Evolutionary conservation across 352 stramenopile species (phyloP), one percentile per base, ranked within the genome.

Genomic region (Pseudoperonospora humuli): DNA sequence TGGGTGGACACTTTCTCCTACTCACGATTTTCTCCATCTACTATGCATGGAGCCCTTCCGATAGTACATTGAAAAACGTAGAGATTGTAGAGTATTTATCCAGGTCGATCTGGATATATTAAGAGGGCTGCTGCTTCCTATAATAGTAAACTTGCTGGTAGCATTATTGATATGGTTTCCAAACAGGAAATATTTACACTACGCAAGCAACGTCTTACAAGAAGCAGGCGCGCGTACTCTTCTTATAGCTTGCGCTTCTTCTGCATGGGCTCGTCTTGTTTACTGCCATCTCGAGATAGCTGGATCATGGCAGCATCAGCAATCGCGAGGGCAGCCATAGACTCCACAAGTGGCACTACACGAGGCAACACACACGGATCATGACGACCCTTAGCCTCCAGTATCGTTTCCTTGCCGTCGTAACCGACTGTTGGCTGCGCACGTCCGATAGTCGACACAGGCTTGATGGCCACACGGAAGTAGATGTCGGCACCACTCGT

Each of bases 381-480:
- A 62, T 99, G 96, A 48, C 96, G 82, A 43, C 95, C 96, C 73
- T 98, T 98, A 39, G 95, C 96, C 47, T 95, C 79, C 13, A 99
- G 75, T 48, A 97, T 86, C 0, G 94, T 97, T 39, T 97, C 86
- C 43, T 96, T 83, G 48, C 96, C 95, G 49, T 97, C 93, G 53
- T 97, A 92, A 38, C 93, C 95, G 14, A 97, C 92, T 2, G 87
- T 96, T 43, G 95, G 68, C 76, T 99, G 96, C 32, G 77, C 64
- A 38, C 95, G 83, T 43, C 95, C 94, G 75, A 99, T 99, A 13
- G 96, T 99, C 29, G 93, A 98, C 31, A 98, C 97, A 14, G 96
- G 91, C 73, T 99, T 99, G 65, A 99, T 97, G n/a, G 95, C 95
- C 39, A 99, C 95, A 55, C 94, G 84, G 55, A 99, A 92, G 45